Percentiles rank a stretch among this genome's conserved stretches.
Conservation (phyloP, 2,329 filamentous ascomycete genomes). For the Tolypocladium inflatum region DNA sequence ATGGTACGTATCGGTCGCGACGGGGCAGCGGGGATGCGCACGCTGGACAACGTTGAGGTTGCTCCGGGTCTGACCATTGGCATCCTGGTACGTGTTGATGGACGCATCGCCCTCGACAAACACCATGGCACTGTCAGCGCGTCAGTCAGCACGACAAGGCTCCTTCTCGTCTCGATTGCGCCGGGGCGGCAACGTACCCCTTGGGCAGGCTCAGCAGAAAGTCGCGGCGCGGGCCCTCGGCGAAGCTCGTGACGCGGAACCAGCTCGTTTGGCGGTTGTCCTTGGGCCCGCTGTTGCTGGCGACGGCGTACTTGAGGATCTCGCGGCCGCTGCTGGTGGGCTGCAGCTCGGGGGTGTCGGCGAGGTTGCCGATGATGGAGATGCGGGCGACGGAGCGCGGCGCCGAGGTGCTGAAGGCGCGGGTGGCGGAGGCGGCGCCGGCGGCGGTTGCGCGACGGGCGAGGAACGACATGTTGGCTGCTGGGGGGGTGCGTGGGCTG, state of each 20-base stretch:
- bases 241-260: conserved; percentile 73
- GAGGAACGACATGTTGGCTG: conserved; percentile 34
- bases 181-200: conserved; percentile 52
- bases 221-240: conserved; percentile 60
- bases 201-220: conserved; percentile 67
- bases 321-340: conserved; percentile 63
- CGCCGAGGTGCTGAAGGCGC: conserved; percentile 68
- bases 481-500: background rate
- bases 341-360: conserved; percentile 64
- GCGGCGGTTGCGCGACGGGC: conserved; percentile 41
- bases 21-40: conserved; percentile 36
- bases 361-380: conserved; percentile 79
- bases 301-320: conserved; percentile 68
- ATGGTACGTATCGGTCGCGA: background rate
- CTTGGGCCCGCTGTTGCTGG: conserved; percentile 52
- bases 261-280: conserved; percentile 74
- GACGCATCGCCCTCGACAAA: conserved; percentile 75
- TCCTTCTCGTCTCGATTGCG: background rate
- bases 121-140: conserved; percentile 55
- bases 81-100: conserved; percentile 57
- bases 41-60: conserved; percentile 68
- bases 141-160: conserved; percentile 6
- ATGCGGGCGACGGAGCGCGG: conserved; percentile 64
- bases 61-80: conserved; percentile 58
- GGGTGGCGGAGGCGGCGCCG: conserved; percentile 40